Evolutionary conservation across 1,139 yeast genomes (phyloP).

Genomic region (Pneumocystis jirovecii): DNA sequence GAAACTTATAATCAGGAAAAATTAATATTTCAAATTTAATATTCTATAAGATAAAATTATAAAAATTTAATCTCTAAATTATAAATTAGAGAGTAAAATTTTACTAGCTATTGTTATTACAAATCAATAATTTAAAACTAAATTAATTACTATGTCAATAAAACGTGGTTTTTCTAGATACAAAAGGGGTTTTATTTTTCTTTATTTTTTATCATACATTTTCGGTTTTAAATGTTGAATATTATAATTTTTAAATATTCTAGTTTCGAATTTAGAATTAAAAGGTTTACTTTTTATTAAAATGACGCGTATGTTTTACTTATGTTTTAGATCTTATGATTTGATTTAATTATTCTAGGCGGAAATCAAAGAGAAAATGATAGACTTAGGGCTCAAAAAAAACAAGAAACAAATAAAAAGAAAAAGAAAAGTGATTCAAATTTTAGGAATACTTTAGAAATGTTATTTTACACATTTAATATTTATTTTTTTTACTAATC

Average conservation of each 20-base stretch:
- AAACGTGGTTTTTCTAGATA: neutral
- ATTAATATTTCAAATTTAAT: neutral
- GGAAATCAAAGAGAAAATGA: neutral
- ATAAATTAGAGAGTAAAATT: neutral
- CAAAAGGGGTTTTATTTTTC: neutral
- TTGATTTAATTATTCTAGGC: neutral
- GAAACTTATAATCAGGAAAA: neutral
- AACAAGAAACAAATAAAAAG: neutral
- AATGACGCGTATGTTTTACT: neutral
- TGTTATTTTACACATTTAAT: neutral
- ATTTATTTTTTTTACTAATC: neutral
- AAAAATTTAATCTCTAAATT: neutral
- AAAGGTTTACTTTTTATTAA: neutral
- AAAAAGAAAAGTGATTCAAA: neutral
- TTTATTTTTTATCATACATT: too few relatives aligned
- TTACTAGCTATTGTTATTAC: neutral
- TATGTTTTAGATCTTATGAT: neutral
- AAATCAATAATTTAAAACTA: neutral
- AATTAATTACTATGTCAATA: neutral
- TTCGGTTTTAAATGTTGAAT: neutral
- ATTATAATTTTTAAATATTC: neutral
- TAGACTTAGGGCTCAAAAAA: neutral
- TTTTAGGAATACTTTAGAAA: neutral
- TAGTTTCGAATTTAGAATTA: neutral
- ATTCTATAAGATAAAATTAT: neutral